phyloP scores from a whole-genome alignment of 2,329 filamentous ascomycete genomes.

The Bipolaris bicolor region DNA sequence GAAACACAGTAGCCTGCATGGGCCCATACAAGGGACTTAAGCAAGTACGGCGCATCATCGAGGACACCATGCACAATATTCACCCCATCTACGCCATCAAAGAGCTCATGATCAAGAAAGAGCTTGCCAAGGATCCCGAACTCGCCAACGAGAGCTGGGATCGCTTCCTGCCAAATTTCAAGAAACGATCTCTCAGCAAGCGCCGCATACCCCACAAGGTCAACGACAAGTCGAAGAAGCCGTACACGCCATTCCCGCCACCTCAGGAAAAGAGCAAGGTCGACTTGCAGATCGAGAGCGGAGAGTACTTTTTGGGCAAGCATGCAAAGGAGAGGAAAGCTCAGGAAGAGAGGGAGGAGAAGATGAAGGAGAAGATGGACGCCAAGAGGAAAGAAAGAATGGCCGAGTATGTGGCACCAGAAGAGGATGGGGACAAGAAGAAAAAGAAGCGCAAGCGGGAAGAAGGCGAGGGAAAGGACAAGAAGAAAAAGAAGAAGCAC shows the following conservation, averaged over 20 bases:
- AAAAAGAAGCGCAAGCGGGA: slow-evolving; percentile 53
- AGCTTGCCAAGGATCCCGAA: slow-evolving; percentile 86
- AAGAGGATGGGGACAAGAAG: slow-evolving; percentile 68
- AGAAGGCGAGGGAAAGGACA: slow-evolving; percentile 59
- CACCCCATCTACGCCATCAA: slow-evolving; percentile 94
- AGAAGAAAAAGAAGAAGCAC: slow-evolving; percentile 51
- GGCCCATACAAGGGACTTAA: slow-evolving; percentile 92
- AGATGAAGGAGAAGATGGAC: slow-evolving; percentile 84
- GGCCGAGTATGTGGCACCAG: slow-evolving; percentile 84
- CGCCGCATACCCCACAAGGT: slow-evolving; percentile 82
- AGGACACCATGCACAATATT: slow-evolving; percentile 96
- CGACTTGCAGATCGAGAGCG: slow-evolving; percentile 95
- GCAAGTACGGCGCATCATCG: slow-evolving; percentile 81
- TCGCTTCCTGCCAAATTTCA: slow-evolving; percentile 95
- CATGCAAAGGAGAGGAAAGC: slow-evolving; percentile 85
- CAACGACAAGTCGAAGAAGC: slow-evolving; percentile 91
- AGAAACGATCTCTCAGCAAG: slow-evolving; percentile 88
- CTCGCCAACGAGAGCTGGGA: slow-evolving; percentile 92
- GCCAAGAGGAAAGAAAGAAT: slow-evolving; percentile 86
- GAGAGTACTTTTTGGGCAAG: slow-evolving; percentile 95
- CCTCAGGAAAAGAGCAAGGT: slow-evolving; percentile 99
- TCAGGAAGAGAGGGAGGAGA: slow-evolving; percentile 80
- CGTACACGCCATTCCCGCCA: slow-evolving; percentile 96
- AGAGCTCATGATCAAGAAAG: slow-evolving; percentile 90
- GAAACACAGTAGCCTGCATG: slow-evolving; percentile 93